Evolutionary conservation across 768 basidiomycete genomes (phyloP).

Genomic region (Psilocybe cyanescens): DNA sequence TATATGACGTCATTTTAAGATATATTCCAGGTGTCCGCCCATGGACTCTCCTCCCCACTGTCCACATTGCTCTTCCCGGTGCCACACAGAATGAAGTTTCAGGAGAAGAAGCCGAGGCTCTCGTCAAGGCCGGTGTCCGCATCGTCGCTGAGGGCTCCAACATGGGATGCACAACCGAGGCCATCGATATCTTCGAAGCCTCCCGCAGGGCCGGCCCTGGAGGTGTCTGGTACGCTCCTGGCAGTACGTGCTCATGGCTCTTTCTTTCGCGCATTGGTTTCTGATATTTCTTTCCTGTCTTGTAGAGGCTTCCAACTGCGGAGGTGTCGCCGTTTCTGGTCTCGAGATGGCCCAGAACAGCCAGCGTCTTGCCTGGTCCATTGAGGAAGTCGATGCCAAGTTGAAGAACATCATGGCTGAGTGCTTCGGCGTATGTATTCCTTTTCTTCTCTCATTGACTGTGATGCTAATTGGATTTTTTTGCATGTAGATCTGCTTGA

Average conservation of each 20-base stretch:
- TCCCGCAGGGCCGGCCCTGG: constrained; percentile 52
- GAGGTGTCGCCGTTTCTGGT: constrained; percentile 79
- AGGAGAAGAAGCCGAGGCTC: constrained; percentile 68
- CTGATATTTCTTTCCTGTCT: constrained; percentile 2
- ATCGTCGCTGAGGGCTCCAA: constrained; percentile 81
- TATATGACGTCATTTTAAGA: not conserved
- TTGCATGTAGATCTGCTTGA: constrained; percentile 48
- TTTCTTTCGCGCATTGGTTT: not conserved
- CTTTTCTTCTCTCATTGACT: not conserved
- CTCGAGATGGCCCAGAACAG: constrained; percentile 86
- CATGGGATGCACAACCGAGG: constrained; percentile 78
- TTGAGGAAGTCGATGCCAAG: constrained; percentile 67
- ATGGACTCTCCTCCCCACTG: constrained; percentile 65
- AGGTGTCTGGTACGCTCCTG: constrained; percentile 74
- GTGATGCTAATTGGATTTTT: constrained; percentile 4
- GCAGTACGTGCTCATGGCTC: constrained; percentile 47
- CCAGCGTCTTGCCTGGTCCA: constrained; percentile 64
- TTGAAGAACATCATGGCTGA: constrained; percentile 73
- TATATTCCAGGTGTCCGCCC: constrained; percentile 53
- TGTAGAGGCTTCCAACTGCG: constrained; percentile 60
- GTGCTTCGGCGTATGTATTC: constrained; percentile 48
- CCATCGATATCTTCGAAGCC: constrained; percentile 72
- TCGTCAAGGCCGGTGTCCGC: constrained; percentile 68
- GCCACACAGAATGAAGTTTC: constrained; percentile 77
- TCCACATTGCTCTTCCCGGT: constrained; percentile 71